Percentiles rank a stretch among this genome's conserved stretches.
Conservation (phyloP, 371 early-diverging fungal genomes). For the Rhizomucor pusillus region DNA sequence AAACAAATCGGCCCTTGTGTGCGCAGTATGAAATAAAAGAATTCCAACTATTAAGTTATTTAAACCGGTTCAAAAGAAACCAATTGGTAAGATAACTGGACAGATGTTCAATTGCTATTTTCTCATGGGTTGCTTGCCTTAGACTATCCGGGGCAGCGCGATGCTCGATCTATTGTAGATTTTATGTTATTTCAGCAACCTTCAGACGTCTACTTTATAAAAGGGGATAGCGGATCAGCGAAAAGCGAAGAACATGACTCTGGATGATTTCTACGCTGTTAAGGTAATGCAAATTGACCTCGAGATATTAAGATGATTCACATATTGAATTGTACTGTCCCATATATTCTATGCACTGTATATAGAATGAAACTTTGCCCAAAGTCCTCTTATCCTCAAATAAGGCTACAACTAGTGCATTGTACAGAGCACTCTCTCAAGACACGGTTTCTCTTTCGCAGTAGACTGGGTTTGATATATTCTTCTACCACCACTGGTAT, state of each 20-base stretch:
- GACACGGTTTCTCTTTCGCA: too few species aligned
- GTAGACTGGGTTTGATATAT: too few species aligned
- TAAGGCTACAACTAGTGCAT: slow-evolving; percentile 67
- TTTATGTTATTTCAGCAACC: slow-evolving; percentile 62
- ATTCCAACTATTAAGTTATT: slow-evolving; percentile 96
- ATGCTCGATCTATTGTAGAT: slow-evolving; percentile 74
- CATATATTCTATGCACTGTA: too few species aligned
- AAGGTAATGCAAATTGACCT: slow-evolving; percentile 36
- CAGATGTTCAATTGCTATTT: too few species aligned
- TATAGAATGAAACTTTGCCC: slow-evolving; percentile 43
- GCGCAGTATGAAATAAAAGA: slow-evolving; percentile 73
- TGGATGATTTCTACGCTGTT: slow-evolving; percentile 51
- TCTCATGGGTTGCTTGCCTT: not conserved
- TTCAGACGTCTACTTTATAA: slow-evolving; percentile 51
- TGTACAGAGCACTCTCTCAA: slow-evolving; percentile 89
- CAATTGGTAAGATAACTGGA: slow-evolving; percentile 36
- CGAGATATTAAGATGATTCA: slow-evolving; percentile 4
- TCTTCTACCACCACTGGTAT: too few species aligned
- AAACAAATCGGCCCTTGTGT: slow-evolving; percentile 72
- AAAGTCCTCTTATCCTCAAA: slow-evolving; percentile 78
- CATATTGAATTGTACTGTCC: not conserved
- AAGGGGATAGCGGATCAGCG: slow-evolving; percentile 45
- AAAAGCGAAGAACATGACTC: slow-evolving; percentile 50
- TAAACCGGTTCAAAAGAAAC: slow-evolving; percentile 50
- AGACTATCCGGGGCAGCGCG: slow-evolving; percentile 87